phyloP scores from a whole-genome alignment of 768 basidiomycete species.

The Fomitopsis pulvina region DNA sequence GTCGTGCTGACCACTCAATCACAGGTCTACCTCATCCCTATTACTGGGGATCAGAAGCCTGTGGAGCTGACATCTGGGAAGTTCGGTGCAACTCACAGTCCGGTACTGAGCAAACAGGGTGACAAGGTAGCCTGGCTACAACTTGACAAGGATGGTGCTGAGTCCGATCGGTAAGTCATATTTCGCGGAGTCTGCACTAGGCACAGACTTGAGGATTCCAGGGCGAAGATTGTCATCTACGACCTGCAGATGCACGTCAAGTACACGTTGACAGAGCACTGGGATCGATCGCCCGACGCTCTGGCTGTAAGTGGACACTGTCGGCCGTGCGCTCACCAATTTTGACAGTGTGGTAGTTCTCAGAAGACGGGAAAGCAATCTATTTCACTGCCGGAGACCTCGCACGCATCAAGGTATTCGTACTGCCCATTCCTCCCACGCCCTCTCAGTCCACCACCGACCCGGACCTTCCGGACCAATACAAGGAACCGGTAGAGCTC shows the following conservation, averaged over 20 bases:
- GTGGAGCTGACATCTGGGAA: slow-evolving; percentile 73
- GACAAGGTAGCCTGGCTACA: slow-evolving; percentile 84
- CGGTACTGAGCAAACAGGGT: slow-evolving; percentile 60
- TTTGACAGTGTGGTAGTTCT: slow-evolving; percentile 46
- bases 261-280: slow-evolving; percentile 70
- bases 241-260: slow-evolving; percentile 63
- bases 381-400: slow-evolving; percentile 75
- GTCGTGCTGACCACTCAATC: neutral
- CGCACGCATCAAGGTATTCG: slow-evolving; percentile 71
- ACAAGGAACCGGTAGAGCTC: slow-evolving; percentile 48
- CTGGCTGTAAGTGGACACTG: slow-evolving; percentile 40
- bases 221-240: slow-evolving; percentile 73
- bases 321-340: neutral
- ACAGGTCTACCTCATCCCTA: slow-evolving; percentile 66
- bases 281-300: slow-evolving; percentile 75
- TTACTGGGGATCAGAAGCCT: slow-evolving; percentile 43
- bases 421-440: slow-evolving; percentile 58
- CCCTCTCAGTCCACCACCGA: slow-evolving; percentile 48
- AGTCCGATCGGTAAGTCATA: slow-evolving; percentile 61
- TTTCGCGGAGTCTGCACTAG: neutral
- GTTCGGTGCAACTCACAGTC: slow-evolving; percentile 78
- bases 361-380: slow-evolving; percentile 57
- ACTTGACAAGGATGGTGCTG: slow-evolving; percentile 82
- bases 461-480: slow-evolving; percentile 38
- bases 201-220: slow-evolving; percentile 18